A percentile compares a stretch with the other conserved stretches of the same genome.
These are phyloP conservation scores for Saccharum hybrid DNA, from an alignment of 202 grass and related monocot species.

Conservation along the genomic window DNA sequence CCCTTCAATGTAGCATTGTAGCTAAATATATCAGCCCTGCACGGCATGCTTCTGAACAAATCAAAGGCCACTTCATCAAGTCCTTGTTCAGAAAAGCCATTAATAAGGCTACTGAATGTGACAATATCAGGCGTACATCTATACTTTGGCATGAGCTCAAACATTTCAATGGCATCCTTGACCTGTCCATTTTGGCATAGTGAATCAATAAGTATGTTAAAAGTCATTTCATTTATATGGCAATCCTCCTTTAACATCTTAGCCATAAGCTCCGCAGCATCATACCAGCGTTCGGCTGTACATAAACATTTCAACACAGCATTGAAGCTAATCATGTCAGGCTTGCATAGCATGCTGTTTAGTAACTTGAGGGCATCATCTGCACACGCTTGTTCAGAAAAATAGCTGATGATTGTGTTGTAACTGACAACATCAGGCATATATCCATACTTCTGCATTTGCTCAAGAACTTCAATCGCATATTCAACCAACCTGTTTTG, in stretches of 20 bases:
- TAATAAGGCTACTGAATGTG: constrained; percentile 58
- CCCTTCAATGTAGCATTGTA: constrained; percentile 56
- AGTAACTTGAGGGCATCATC: constrained; percentile 50
- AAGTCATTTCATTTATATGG: constrained; percentile 47
- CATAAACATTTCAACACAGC: constrained; percentile 56
- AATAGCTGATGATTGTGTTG: constrained; percentile 55
- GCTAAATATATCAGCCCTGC: constrained; percentile 53
- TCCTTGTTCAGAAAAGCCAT: constrained; percentile 68
- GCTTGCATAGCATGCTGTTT: constrained; percentile 56
- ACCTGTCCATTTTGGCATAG: constrained; percentile 50
- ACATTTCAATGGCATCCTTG: constrained; percentile 44
- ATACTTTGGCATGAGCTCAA: constrained; percentile 60
- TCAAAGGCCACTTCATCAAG: constrained; percentile 54
- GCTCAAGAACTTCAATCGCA: constrained; percentile 58
- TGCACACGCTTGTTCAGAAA: constrained; percentile 59
- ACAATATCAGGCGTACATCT: constrained; percentile 67
- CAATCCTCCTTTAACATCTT: constrained; percentile 45
- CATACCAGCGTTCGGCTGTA: constrained; percentile 51
- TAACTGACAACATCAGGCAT: constrained; percentile 59
- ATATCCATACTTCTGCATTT: constrained; percentile 63
- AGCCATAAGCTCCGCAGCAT: constrained; percentile 37
- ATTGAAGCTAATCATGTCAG: constrained; percentile 60
- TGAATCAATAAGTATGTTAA: constrained; percentile 55
- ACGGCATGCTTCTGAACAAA: constrained; percentile 62
- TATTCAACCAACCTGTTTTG: constrained; percentile 42